These are phyloP conservation scores for Colletotrichum cuscutae DNA, from an alignment of 2,329 filamentous ascomycete genomes.

Conservation along the genomic window DNA sequence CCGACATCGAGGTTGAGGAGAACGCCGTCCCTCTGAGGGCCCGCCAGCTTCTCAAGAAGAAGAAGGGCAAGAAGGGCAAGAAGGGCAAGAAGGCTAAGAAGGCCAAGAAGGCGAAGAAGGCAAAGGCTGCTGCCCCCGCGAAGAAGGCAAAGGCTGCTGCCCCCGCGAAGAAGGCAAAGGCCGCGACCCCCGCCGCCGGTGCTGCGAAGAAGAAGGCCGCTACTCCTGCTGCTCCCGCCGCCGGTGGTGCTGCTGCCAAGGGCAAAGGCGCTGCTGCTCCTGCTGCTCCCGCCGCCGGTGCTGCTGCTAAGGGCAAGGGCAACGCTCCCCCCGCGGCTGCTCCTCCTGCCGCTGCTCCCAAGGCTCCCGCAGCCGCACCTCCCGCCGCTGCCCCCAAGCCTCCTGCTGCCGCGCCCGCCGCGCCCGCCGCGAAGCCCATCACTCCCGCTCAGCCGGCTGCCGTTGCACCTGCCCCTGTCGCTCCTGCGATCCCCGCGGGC, in stretches of 20 bases:
- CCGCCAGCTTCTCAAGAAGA: conserved; percentile 29
- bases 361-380: not conserved
- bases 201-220: conserved; percentile 4
- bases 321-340: conserved; percentile 1
- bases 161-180: conserved; percentile 9
- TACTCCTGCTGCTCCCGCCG: not conserved
- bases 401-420: conserved; percentile 5
- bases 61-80: conserved; percentile 28
- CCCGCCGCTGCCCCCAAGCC: not conserved
- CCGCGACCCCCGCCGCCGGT: not conserved
- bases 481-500: conserved; percentile 17
- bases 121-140: conserved; percentile 19
- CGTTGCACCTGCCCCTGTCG: conserved; percentile 19
- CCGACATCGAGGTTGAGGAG: conserved; percentile 21
- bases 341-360: not conserved
- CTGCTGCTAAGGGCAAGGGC: conserved; percentile 25
- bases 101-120: conserved; percentile 18
- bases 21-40: conserved; percentile 13
- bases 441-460: conserved; percentile 4
- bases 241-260: conserved; percentile 4
- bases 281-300: not conserved
- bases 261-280: conserved; percentile 8
- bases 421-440: conserved; percentile 5
- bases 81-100: conserved; percentile 23
- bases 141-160: conserved; percentile 23